Conservation (phyloP, 345 rosid species). For the Arabis alpina region DNA sequence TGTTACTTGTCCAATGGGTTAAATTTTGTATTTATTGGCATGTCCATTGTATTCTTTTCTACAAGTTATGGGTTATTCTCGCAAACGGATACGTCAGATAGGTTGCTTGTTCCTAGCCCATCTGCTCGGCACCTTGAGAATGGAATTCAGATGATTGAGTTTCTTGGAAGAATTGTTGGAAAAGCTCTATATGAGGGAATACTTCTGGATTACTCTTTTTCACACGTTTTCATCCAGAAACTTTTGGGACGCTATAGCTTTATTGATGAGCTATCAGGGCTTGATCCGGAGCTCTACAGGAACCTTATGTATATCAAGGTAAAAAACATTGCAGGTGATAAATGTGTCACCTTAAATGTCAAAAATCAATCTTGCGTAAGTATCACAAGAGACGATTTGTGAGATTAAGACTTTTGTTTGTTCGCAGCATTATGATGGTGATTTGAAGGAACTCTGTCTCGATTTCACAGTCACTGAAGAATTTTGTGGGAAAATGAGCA, state of each 20-base stretch:
- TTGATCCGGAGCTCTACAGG: conserved; percentile 93
- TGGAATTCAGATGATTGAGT: conserved; percentile 92
- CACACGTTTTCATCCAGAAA: conserved; percentile 91
- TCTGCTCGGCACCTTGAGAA: conserved; percentile 86
- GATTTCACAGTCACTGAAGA: conserved; percentile 96
- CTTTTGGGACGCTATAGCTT: conserved; percentile 95
- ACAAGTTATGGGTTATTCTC: conserved; percentile 85
- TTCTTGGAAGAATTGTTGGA: conserved; percentile 97
- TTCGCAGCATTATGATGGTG: conserved; percentile 86
- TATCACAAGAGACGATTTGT: conserved; percentile 26
- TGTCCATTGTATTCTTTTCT: conserved; percentile 26
- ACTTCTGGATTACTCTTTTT: conserved; percentile 88
- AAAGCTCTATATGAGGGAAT: conserved; percentile 98
- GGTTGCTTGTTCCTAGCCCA: conserved; percentile 85
- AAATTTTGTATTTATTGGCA: conserved; percentile 6
- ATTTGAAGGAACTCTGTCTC: conserved; percentile 78
- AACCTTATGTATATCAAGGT: conserved; percentile 97
- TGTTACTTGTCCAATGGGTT: conserved; percentile 28
- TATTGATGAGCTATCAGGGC: conserved; percentile 93
- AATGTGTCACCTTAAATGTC: conserved; percentile 14
- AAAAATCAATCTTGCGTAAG: conserved; percentile 24
- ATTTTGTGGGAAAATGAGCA: conserved; percentile 69
- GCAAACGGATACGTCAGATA: conserved; percentile 83
- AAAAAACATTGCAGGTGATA: conserved; percentile 43
- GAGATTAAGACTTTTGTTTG: conserved; percentile 24